Percentiles rank a stretch among this genome's conserved stretches.
Evolutionary conservation across 2,329 filamentous ascomycete genomes (phyloP).

Genomic region (Fusarium nurragi): DNA sequence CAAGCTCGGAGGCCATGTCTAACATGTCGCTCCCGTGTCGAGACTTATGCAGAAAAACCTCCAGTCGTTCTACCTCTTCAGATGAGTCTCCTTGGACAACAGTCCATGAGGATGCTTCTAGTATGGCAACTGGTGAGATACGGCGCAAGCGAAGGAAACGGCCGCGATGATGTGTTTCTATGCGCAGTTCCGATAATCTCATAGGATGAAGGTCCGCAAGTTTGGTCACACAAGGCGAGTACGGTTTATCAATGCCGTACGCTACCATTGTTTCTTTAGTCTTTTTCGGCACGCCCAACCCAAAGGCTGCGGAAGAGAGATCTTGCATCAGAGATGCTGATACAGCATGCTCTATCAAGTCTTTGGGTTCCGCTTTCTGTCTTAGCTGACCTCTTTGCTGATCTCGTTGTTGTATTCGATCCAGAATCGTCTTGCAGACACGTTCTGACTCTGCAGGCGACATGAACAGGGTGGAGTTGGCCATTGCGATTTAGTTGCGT

Average conservation of each 20-base stretch:
- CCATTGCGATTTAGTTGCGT: constrained; percentile 14
- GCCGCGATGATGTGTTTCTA: constrained; percentile 48
- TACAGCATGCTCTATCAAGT: constrained; percentile 42
- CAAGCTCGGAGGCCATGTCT: constrained; percentile 47
- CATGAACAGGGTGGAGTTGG: constrained; percentile 46
- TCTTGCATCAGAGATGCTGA: constrained; percentile 48
- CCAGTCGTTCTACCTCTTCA: constrained; percentile 43
- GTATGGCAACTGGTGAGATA: constrained; percentile 39
- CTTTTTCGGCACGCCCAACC: constrained; percentile 17
- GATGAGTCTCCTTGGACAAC: constrained; percentile 43
- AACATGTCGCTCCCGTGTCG: constrained; percentile 47
- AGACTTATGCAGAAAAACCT: constrained; percentile 49
- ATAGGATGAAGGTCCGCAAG: constrained; percentile 41
- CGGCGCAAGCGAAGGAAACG: constrained; percentile 42
- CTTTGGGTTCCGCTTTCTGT: constrained; percentile 28
- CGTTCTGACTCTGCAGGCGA: constrained; percentile 46
- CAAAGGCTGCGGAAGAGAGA: constrained; percentile 39
- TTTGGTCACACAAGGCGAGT: constrained; percentile 38
- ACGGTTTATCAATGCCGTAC: constrained; percentile 43
- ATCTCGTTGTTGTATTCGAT: constrained; percentile 36
- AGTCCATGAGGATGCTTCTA: constrained; percentile 44
- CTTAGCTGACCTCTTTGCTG: constrained; percentile 34
- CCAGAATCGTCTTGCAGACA: constrained; percentile 40
- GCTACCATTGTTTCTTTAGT: constrained; percentile 41
- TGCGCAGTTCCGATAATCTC: constrained; percentile 35